Evolutionary conservation across 306 rosid genomes (phyloP).

Genomic region (Albizia julibrissin): DNA sequence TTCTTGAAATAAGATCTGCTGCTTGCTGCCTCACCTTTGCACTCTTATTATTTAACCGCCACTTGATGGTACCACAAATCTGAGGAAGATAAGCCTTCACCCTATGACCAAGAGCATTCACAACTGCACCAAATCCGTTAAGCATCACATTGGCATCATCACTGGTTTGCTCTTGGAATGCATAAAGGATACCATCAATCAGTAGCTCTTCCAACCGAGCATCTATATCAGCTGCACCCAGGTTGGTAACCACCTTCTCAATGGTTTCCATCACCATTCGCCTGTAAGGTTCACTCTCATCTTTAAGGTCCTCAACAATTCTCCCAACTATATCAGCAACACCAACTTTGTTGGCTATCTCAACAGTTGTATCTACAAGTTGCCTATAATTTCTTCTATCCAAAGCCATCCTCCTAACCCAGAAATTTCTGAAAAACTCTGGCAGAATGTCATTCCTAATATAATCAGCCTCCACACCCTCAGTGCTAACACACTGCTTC

Average conservation of each 20-base stretch:
- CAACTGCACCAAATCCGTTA: constrained; percentile 94
- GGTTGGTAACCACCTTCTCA: constrained; percentile 90
- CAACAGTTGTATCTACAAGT: constrained; percentile 93
- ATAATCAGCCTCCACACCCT: constrained; percentile 94
- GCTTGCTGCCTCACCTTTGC: constrained; percentile 98
- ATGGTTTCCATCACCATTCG: constrained; percentile 99
- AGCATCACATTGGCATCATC: constrained; percentile 99
- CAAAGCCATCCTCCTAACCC: constrained; percentile 99
- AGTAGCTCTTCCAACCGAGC: constrained; percentile 91
- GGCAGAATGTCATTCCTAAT: constrained; percentile 77
- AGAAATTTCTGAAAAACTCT: constrained; percentile 86
- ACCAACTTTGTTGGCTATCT: constrained; percentile 95
- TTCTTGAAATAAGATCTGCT: constrained; percentile 92
- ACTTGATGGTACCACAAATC: constrained; percentile 97
- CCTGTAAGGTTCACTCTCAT: constrained; percentile 97
- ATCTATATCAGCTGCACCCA: constrained; percentile 91
- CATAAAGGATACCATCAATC: constrained; percentile 94
- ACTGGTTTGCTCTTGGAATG: constrained; percentile 99
- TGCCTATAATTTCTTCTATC: constrained; percentile 92
- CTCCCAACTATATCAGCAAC: constrained; percentile 95
- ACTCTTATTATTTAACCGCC: constrained; percentile 96
- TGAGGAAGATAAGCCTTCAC: constrained; percentile 94
- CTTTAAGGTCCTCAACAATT: constrained; percentile 94
- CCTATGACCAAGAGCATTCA: constrained; percentile 93
- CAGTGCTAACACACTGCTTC: constrained; percentile 95